phyloP scores from a whole-genome alignment of 371 early-diverging fungal species.

The Enterospora canceri region DNA sequence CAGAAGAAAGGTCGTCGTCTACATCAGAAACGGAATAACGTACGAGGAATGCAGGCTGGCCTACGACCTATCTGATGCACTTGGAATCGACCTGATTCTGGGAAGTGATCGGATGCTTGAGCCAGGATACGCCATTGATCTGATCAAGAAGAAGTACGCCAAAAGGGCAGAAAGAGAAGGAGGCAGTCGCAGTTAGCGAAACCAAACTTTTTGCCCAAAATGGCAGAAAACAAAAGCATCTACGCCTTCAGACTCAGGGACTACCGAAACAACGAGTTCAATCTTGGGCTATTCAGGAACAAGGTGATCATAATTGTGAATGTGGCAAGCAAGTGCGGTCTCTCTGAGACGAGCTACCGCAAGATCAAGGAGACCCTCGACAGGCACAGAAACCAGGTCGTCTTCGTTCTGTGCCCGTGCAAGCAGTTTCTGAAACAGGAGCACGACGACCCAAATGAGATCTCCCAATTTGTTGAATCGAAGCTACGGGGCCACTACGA shows the following conservation, averaged over 20 bases:
- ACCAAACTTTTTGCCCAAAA: not conserved
- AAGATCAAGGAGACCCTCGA: conserved; percentile 68
- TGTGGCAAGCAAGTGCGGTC: conserved; percentile 82
- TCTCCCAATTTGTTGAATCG: conserved; percentile 36
- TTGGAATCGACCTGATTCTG: conserved; percentile 39
- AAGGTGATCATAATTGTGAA: conserved; percentile 65
- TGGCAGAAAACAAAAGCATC: conserved; percentile 6
- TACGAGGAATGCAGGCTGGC: conserved; percentile 45
- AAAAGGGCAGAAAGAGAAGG: not conserved
- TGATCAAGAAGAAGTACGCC: not conserved
- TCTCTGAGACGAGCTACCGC: conserved; percentile 66
- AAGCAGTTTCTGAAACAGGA: conserved; percentile 74
- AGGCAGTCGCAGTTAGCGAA: not conserved
- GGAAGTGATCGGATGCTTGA: conserved; percentile 33
- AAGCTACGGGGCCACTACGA: no score
- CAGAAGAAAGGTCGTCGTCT: conserved; percentile 12
- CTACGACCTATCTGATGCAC: conserved; percentile 39
- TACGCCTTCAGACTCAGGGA: conserved; percentile 35
- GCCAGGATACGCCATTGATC: conserved; percentile 15
- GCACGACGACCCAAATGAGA: conserved; percentile 59
- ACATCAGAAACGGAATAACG: conserved; percentile 26
- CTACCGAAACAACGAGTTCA: conserved; percentile 6
- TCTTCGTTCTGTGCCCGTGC: conserved; percentile 66
- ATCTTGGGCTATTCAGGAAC: conserved; percentile 36
- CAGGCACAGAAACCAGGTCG: conserved; percentile 64